Evolutionary conservation across 2,329 filamentous ascomycete genomes (phyloP).

Genomic region (Cladosporium velox): DNA sequence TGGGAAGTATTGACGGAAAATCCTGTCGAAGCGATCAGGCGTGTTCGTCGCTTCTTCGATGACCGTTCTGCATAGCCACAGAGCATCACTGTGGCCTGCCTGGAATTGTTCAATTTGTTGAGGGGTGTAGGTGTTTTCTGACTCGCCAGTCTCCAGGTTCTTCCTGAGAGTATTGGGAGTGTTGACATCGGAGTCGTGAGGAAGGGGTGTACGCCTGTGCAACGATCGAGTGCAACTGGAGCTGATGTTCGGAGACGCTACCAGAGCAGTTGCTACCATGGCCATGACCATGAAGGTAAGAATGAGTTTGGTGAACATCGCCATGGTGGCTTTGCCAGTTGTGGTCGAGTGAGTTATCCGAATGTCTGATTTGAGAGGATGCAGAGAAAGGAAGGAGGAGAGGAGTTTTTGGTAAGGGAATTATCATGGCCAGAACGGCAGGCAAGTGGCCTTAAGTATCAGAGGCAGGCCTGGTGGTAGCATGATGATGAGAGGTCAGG

Average conservation of each 20-base stretch:
- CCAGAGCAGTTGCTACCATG: not conserved
- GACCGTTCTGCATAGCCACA: not conserved
- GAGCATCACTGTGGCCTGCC: not conserved
- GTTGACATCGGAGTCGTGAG: not conserved
- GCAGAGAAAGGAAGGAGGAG: too few species aligned
- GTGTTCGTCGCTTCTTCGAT: not conserved
- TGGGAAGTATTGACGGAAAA: not conserved
- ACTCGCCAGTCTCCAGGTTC: not conserved
- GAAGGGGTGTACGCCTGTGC: not conserved
- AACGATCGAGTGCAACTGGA: not conserved
- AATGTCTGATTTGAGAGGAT: too few species aligned
- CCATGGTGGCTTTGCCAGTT: not conserved
- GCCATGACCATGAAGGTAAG: not conserved
- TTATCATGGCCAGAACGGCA: too few species aligned
- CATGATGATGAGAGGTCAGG: too few species aligned
- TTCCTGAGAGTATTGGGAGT: not conserved
- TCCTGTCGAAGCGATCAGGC: not conserved
- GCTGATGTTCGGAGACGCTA: not conserved
- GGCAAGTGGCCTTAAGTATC: too few species aligned
- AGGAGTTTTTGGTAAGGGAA: too few species aligned
- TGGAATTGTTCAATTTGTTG: not conserved
- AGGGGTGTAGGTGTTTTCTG: not conserved
- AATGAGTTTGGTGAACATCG: not conserved
- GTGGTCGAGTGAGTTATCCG: too few species aligned
- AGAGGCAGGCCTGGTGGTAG: too few species aligned